Percentiles rank a stretch among this genome's conserved stretches.
phyloP scores from a whole-genome alignment of 2,329 filamentous ascomycete species.

The Neoscytalidium dimidiatum region DNA sequence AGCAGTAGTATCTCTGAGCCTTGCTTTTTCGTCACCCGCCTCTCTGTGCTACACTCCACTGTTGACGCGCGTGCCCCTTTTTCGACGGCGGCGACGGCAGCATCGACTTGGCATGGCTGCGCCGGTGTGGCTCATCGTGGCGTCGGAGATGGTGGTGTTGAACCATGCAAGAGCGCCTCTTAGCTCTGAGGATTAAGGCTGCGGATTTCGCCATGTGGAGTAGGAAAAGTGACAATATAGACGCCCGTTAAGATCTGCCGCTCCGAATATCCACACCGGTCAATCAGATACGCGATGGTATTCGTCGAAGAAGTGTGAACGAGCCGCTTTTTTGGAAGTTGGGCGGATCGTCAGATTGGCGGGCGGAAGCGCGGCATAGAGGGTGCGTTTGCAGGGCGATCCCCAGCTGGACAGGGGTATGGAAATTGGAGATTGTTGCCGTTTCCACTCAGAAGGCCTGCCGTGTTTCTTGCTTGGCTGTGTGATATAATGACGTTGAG shows the following conservation, averaged over 20 bases:
- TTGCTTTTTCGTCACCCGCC: neutral
- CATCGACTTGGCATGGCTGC: neutral
- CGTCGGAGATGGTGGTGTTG: constrained; percentile 7
- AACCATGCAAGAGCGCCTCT: neutral
- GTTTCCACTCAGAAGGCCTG: neutral
- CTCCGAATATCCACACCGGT: neutral
- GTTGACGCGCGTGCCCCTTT: neutral
- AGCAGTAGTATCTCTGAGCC: neutral
- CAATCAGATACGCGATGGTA: neutral
- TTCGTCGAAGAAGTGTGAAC: neutral
- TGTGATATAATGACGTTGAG: neutral
- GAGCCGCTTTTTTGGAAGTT: neutral
- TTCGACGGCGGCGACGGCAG: neutral
- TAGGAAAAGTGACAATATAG: neutral
- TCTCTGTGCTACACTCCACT: neutral
- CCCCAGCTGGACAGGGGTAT: neutral
- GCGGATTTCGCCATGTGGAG: neutral
- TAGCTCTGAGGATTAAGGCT: neutral
- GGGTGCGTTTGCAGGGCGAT: neutral
- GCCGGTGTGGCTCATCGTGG: neutral
- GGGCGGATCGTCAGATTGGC: neutral
- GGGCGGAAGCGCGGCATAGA: neutral
- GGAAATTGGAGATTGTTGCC: neutral
- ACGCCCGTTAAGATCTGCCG: neutral
- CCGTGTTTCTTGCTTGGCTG: constrained; percentile 3